Base-by-base conservation (phyloP, 345 rosid genomes). In the Viola odorata region DNA sequence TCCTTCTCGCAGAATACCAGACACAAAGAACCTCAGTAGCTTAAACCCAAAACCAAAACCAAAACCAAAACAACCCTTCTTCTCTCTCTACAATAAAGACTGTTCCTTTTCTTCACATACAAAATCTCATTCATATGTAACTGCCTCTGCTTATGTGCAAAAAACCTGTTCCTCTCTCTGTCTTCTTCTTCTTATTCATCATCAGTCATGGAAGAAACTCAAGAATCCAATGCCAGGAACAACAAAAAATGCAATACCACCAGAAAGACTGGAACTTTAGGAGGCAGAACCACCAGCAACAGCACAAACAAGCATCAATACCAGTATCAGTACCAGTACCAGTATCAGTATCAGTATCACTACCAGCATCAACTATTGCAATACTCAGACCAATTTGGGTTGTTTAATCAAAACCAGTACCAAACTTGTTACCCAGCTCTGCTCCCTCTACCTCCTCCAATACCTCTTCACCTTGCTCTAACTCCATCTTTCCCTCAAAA, bases 181-280 rank as follows among this genome's bases (percentile, higher is more conserved):
- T 15, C 47, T 40, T 23, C 36, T 45, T 50, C 55, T 47, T 38
- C 32, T 57, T 60, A 38, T 63, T 41, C 40, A 23, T 36, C 65
- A 64, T 57, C 53, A 50, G 62, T 13, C 45, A 88, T 88, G 96
- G 98, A 92, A 73, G 88, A 84, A 48, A 74, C 87, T 12, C 73
- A 78, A 55, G 74, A 79, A 61, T 57, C 80, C 58, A 73, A 73
- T 76, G 78, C 72, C 37, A 23, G 2, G 32, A 23, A 23, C 32
- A 64, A 36, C 68, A 72, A 76, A 52, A 77, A 75, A 79, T 77
- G 82, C 76, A 73, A 57, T 57, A 55, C 72, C 41, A 23, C 32
- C 32, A 23, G 2, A 23, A 76, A 75, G 69, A 63, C 79, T 65
- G 67, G 60, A 68, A 66, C 73, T 77, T 61, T 84, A 62, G 67